Evolutionary conservation across 176 grass and related monocot species (phyloP), one percentile per base, ranked within the genome.

Genomic region (Avena atlantica): DNA sequence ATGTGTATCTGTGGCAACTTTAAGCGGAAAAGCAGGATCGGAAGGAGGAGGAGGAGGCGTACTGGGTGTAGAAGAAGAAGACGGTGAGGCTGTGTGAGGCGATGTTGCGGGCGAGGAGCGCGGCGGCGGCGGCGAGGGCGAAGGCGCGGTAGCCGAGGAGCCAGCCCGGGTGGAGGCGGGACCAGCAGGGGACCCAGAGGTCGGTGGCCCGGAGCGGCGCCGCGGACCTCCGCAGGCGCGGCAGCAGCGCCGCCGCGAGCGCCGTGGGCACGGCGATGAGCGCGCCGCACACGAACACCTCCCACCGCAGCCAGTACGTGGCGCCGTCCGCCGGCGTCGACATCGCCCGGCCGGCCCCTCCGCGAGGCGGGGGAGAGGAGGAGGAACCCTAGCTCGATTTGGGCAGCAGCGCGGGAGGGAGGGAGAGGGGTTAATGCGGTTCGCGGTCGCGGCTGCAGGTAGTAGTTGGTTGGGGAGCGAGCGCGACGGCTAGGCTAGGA

Each of bases 1-100:
- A 24, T 69, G 23, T 58, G 31, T 11, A 55, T 75, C 5, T 9
- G 1, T 20, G 52, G 74, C 12, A 69, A 79, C 13, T 57, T 19
- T 74, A 67, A 68, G 66, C n/a, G 1, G 1, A 0, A 63, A 44
- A 51, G 11, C 8, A 70, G 68, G 65, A 44, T 20, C 17, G 42
- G 20, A 61, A 29, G 12, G 56, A 44, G 8, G 25, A 73, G 58
- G 37, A 24, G n/a, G 53, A 55, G 12, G 6, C 77, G 56, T 80
- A 93, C 91, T 93, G 88, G 4, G 91, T 93, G 84, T 93, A 93
- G 85, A 93, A 90, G 88, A 78, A 87, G 81, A 93, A 90, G 0
- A 57, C 53, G 12, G 51, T 0, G 77, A 85, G 0, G 70, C 85
- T 78, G 63, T 82, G 70, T 0, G n/a, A 7, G 36, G 66, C 2